phyloP scores from a whole-genome alignment of 2,329 filamentous ascomycete genomes.

The Akanthomyces lecanii region DNA sequence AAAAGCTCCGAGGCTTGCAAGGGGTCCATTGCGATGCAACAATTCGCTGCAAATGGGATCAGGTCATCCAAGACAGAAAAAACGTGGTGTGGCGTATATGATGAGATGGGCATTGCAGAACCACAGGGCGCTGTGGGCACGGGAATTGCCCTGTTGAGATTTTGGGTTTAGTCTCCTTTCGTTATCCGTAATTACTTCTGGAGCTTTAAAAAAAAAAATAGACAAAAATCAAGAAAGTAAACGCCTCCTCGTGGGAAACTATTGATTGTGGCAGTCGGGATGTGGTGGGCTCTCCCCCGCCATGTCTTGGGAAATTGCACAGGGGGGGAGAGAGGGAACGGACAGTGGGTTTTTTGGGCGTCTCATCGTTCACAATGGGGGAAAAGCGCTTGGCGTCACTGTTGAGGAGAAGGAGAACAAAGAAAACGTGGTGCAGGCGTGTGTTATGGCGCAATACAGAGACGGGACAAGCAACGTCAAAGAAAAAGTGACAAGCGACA shows the following conservation, averaged over 20 bases:
- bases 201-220: background rate
- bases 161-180: background rate
- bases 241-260: background rate
- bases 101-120: background rate
- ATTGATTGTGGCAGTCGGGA: conserved; percentile 4
- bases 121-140: conserved; percentile 13
- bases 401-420: background rate
- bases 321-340: background rate
- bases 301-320: conserved; percentile 7
- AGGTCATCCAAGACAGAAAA: background rate
- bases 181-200: no score
- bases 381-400: background rate
- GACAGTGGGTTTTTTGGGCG: background rate
- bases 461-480: no score
- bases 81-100: conserved; percentile 13
- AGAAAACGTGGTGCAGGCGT: background rate
- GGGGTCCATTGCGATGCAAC: background rate
- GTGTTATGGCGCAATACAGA: no score
- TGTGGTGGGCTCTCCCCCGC: background rate
- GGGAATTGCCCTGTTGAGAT: background rate
- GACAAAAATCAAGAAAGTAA: background rate
- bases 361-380: conserved; percentile 1
- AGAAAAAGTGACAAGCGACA: conserved; percentile 8
- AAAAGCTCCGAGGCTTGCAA: background rate
- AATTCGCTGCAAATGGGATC: background rate